phyloP scores from a whole-genome alignment of 768 basidiomycete species.

The Boletus rubroflammeus region DNA sequence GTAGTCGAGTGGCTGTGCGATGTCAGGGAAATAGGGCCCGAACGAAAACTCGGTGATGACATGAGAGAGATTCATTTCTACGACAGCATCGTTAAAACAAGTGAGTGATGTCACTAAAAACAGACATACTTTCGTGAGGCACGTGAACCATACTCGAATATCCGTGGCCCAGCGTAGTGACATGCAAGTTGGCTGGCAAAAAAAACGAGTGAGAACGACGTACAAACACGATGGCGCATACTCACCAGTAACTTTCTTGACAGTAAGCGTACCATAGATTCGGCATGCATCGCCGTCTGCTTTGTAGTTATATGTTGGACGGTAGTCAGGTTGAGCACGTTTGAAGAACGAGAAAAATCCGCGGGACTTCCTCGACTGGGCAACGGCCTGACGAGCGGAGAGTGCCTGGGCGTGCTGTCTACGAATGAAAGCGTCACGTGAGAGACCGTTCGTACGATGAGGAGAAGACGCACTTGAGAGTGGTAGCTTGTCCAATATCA shows the following conservation, averaged over 20 bases:
- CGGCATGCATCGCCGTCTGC: slow-evolving; percentile 76
- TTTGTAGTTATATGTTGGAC: slow-evolving; percentile 70
- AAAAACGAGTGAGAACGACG: background rate
- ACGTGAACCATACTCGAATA: slow-evolving; percentile 86
- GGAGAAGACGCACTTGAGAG: slow-evolving; percentile 48
- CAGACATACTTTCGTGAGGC: slow-evolving; percentile 70
- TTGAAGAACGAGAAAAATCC: slow-evolving; percentile 64
- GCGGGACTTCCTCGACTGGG: slow-evolving; percentile 72
- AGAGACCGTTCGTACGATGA: background rate
- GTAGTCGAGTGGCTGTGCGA: slow-evolving; percentile 90
- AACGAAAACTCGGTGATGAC: slow-evolving; percentile 97
- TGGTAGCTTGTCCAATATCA: slow-evolving; percentile 75
- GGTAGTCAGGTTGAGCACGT: slow-evolving; percentile 45
- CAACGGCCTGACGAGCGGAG: slow-evolving; percentile 64
- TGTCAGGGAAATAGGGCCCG: slow-evolving; percentile 93
- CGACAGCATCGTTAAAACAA: background rate
- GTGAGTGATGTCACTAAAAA: background rate
- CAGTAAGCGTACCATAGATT: slow-evolving; percentile 75
- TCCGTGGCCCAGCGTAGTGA: slow-evolving; percentile 94
- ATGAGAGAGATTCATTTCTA: slow-evolving; percentile 96
- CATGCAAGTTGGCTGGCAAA: slow-evolving; percentile 78
- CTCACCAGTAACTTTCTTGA: slow-evolving; percentile 87
- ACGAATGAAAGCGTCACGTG: background rate
- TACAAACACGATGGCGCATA: background rate
- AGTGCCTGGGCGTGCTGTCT: slow-evolving; percentile 65